Base-by-base conservation (phyloP, 768 basidiomycete genomes). In the Lentinula guzmanii region DNA sequence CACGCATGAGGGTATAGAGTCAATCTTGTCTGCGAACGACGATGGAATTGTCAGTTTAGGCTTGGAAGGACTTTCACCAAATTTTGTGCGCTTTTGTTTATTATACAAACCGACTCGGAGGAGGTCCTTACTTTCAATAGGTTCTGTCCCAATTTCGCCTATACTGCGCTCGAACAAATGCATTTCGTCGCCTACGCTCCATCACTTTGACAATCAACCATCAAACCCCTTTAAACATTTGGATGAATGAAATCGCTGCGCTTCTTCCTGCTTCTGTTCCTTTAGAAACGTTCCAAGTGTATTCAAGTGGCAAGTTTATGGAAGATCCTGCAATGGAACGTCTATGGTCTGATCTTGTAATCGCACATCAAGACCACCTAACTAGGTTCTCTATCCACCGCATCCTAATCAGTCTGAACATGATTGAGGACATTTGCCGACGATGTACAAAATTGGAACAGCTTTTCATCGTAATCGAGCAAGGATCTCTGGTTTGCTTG, bases 241-340 rank as follows among this genome's bases (percentile, higher is more conserved):
- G 87, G 86, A 77, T 78, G 41, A 51, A 65, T 3, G 70, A 76
- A 39, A 76, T 84, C 10, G 60, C 67, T 24, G 63, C 71, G 1
- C 70, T 90, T 15, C 72, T 89, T 41, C 74, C 72, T 5, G 51
- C 64, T 37, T 4, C 48, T 31, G 75, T 84, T 1, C 84, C 86
- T 0, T 74, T 91, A 13, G 78, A 85, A 65, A 66, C 68, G 24
- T 82, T 93, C 64, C 87, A 89, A 61, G 75, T 92, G 37, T 89
- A 88, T 68, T 78, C 82, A 5, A 75, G 81, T 1, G 76, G 75
- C 1, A 70, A 72, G 4, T 76, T 75, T 42, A 70, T 75, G 52
- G 74, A 80, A 54, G 70, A 42, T 4, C 70, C 69, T 0, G 72
- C 79, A 16, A 74, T 76, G 6, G 77, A 82, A 28, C 69, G 70